Conservation (phyloP, 805 yeast genomes). For the Wickerhamiella shivajii region DNA sequence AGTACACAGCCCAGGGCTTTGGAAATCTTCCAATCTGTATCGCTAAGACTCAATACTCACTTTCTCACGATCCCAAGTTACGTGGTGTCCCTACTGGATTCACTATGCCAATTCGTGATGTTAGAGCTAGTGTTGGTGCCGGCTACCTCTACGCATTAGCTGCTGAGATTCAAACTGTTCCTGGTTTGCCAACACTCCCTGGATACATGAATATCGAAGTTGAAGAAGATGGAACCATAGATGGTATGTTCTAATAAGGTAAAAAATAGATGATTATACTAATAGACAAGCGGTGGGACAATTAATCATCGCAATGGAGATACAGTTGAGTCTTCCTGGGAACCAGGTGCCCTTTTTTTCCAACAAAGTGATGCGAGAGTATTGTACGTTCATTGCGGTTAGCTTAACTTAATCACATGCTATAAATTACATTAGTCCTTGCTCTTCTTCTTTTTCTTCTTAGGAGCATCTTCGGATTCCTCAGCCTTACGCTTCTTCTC, state of each 20-base stretch:
- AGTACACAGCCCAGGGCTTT: conserved; percentile 76
- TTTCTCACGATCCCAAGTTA: conserved; percentile 83
- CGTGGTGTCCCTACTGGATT: conserved; percentile 94
- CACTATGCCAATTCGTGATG: conserved; percentile 86
- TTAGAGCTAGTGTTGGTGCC: conserved; percentile 90
- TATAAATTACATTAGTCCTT: no score
- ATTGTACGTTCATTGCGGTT: not conserved
- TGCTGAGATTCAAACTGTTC: conserved; percentile 93
- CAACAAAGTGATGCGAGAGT: not conserved
- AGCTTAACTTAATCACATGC: no score
- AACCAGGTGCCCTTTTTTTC: not conserved
- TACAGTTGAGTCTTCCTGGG: not conserved
- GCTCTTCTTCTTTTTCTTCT: no score
- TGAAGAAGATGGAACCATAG: conserved; percentile 80
- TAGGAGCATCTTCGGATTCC: no score
- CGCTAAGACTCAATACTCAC: conserved; percentile 93
- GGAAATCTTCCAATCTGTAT: conserved; percentile 87
- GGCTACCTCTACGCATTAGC: conserved; percentile 94
- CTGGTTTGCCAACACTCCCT: conserved; percentile 90
- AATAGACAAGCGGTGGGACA: no score
- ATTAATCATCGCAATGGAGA: no score
- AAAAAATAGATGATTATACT: no score
- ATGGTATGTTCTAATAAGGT: conserved; percentile 79
- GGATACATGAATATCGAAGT: conserved; percentile 97
- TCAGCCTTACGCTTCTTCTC: no score